These are phyloP conservation scores for Penicillium antarcticum DNA, from an alignment of 495 filamentous ascomycete species.

Conservation along the genomic window DNA sequence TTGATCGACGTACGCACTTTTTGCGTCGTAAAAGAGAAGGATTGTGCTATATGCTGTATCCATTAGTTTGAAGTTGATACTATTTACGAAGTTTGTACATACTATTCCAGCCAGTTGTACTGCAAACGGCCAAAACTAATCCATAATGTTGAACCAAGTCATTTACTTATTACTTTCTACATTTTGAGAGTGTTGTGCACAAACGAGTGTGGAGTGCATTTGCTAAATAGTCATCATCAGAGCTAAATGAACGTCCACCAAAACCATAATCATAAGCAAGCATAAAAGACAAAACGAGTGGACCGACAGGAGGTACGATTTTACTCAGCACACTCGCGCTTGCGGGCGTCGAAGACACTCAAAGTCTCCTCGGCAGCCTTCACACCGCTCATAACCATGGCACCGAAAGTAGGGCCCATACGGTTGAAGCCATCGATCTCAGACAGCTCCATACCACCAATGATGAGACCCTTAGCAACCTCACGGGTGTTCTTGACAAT, in stretches of 20 bases:
- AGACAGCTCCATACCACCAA: conserved; percentile 91
- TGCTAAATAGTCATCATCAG: conserved; percentile 2
- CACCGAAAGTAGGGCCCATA: conserved; percentile 77
- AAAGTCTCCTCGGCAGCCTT: conserved; percentile 86
- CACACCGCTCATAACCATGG: conserved; percentile 80
- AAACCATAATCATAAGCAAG: conserved; percentile 3
- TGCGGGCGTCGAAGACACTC: conserved; percentile 70
- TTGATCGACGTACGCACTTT: background rate
- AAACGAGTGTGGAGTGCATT: conserved; percentile 25
- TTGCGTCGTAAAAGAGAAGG: background rate
- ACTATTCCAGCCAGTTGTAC: background rate
- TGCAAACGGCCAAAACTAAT: conserved; percentile 2
- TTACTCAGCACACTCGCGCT: conserved; percentile 56
- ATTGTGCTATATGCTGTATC: background rate
- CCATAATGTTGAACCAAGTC: background rate
- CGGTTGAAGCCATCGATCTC: conserved; percentile 88
- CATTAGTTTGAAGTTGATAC: background rate
- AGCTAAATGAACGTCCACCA: background rate
- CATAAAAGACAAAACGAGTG: background rate
- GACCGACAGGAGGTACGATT: background rate
- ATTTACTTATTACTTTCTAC: background rate
- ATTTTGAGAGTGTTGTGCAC: conserved; percentile 1
- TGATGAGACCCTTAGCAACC: conserved; percentile 79
- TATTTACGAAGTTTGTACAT: background rate
- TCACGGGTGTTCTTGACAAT: conserved; percentile 88